These are phyloP conservation scores for Suhomyces sp. DNA, from an alignment of 805 yeast species.

Conservation along the genomic window DNA sequence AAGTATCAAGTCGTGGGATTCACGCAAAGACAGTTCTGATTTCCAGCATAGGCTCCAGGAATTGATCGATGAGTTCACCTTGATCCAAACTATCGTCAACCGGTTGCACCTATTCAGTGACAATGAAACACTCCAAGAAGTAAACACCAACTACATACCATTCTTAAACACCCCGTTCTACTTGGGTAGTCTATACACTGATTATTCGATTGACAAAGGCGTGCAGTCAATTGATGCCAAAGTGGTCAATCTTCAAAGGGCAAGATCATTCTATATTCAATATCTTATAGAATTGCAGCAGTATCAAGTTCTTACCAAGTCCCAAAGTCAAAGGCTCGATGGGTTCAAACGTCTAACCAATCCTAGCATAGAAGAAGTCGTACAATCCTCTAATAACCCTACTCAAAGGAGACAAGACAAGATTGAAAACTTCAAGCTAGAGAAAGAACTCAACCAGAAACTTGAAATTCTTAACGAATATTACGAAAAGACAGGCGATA, in stretches of 20 bases:
- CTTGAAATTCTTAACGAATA: constrained; percentile 37
- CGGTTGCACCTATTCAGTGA: constrained; percentile 61
- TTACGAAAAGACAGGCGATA: constrained; percentile 11
- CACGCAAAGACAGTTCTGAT: constrained; percentile 41
- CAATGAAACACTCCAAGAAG: constrained; percentile 70
- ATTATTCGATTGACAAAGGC: constrained; percentile 1
- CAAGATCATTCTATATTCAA: constrained; percentile 44
- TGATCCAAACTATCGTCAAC: constrained; percentile 43
- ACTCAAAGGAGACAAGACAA: constrained; percentile 61
- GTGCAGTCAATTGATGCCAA: constrained; percentile 16
- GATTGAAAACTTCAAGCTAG: constrained; percentile 62
- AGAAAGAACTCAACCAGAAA: constrained; percentile 49
- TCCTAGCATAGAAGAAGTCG: constrained; percentile 41
- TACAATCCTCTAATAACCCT: constrained; percentile 28
- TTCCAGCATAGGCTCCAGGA: constrained; percentile 38
- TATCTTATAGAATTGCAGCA: constrained; percentile 14
- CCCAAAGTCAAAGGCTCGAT: constrained; percentile 38
- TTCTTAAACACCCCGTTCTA: constrained; percentile 60
- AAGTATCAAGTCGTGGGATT: constrained; percentile 10
- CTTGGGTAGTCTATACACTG: constrained; percentile 37
- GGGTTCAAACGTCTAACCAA: constrained; percentile 35
- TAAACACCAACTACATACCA: constrained; percentile 60
- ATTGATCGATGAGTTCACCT: constrained; percentile 40
- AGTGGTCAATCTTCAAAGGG: constrained; percentile 22
- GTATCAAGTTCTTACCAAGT: constrained; percentile 32